These are phyloP conservation scores for Fragilaria crotonensis DNA, from an alignment of 108 stramenopile genomes.

Conservation along the genomic window DNA sequence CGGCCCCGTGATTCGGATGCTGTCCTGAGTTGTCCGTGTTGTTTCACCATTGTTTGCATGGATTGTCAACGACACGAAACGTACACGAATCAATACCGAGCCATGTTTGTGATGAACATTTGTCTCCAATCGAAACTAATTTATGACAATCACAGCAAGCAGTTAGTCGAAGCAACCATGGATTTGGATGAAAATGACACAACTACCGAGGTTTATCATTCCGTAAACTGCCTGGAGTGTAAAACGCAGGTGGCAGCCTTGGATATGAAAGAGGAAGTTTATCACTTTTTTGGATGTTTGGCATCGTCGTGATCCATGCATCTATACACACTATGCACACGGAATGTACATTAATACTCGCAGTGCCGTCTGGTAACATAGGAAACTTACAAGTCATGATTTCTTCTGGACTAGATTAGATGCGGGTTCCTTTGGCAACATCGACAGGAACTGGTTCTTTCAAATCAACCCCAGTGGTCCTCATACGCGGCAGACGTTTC, in stretches of 20 bases:
- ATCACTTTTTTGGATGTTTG: constrained; percentile 83
- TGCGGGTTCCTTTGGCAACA: no score
- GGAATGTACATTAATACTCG: no score
- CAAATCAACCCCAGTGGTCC: no score
- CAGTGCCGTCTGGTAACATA: no score
- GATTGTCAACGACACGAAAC: constrained; percentile 81
- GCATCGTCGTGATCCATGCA: constrained; percentile 42
- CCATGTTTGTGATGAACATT: constrained; percentile 91
- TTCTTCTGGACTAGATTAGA: no score
- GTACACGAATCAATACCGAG: constrained; percentile 76
- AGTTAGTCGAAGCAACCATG: constrained; percentile 1
- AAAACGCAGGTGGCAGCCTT: constrained; percentile 70
- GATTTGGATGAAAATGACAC: neutral
- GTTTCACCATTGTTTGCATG: constrained; percentile 83
- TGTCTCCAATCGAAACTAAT: constrained; percentile 4
- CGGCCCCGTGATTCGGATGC: constrained; percentile 72
- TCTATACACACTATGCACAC: no score
- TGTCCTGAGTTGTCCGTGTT: constrained; percentile 74
- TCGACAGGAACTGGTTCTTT: no score
- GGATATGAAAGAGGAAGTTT: constrained; percentile 81
- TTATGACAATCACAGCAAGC: neutral
- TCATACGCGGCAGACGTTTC: no score
- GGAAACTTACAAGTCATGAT: no score
- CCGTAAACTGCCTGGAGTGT: constrained; percentile 68
- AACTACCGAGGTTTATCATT: constrained; percentile 42